Evolutionary conservation across 2,329 filamentous ascomycete genomes (phyloP).

Genomic region (Colletotrichum sp.): DNA sequence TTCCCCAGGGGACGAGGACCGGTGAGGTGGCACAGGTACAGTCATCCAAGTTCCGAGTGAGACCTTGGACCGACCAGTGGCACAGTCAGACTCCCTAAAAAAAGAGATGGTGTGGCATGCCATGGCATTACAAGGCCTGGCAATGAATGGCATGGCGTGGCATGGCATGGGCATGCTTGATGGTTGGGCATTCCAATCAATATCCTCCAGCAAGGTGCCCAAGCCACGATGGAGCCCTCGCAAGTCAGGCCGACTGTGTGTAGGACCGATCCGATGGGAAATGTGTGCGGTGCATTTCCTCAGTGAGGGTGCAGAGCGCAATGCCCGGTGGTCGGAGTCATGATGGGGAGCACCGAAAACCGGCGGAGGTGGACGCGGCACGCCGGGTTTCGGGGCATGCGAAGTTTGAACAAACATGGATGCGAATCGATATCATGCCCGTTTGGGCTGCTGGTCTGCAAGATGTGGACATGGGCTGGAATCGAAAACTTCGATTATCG

Average conservation of each 20-base stretch:
- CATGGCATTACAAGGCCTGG: not conserved
- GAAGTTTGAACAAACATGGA: conserved; percentile 2
- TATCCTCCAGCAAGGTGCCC: not conserved
- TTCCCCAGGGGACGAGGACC: not conserved
- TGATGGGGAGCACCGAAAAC: conserved; percentile 20
- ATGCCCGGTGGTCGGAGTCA: conserved; percentile 20
- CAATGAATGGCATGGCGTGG: not conserved
- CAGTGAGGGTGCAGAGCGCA: conserved; percentile 3
- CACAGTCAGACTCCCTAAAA: not conserved
- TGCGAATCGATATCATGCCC: not conserved
- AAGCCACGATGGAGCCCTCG: not conserved
- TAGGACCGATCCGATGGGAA: not conserved
- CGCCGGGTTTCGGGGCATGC: conserved; percentile 21
- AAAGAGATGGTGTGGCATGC: not conserved
- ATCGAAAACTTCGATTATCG: not conserved
- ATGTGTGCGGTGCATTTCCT: not conserved
- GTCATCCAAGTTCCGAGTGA: conserved; percentile 2
- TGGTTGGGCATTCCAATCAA: not conserved
- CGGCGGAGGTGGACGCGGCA: conserved; percentile 16
- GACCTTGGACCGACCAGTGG: not conserved
- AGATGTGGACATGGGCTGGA: not conserved
- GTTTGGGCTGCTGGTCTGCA: not conserved
- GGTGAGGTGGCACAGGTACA: not conserved
- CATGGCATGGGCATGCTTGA: not conserved
- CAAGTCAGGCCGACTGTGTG: not conserved